Evolutionary conservation across 1,139 yeast genomes (phyloP).

Genomic region (Dujonia santamariae): DNA sequence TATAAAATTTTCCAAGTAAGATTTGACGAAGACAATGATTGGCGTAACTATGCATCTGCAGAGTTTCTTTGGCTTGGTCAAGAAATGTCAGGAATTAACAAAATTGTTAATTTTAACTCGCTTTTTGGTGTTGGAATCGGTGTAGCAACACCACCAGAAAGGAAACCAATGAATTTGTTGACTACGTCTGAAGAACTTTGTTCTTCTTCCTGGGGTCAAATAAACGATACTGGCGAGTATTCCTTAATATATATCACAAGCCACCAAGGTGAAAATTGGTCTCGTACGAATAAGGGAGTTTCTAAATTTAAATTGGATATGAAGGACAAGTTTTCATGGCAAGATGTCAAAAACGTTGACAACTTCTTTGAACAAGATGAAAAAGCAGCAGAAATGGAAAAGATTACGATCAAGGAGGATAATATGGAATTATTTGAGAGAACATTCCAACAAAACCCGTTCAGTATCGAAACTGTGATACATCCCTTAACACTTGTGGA

Average conservation of each 20-base stretch:
- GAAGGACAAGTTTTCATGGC: slow-evolving; percentile 14
- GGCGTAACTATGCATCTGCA: slow-evolving; percentile 10
- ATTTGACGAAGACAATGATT: slow-evolving; percentile 13
- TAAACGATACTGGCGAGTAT: slow-evolving; percentile 22
- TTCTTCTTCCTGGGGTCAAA: slow-evolving; percentile 40
- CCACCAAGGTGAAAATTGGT: slow-evolving; percentile 34
- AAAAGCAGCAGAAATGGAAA: neutral
- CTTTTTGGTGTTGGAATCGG: slow-evolving; percentile 31
- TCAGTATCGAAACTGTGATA: slow-evolving; percentile 20
- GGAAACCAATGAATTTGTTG: slow-evolving; percentile 16
- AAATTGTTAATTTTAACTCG: slow-evolving; percentile 22
- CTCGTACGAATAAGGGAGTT: slow-evolving; percentile 3
- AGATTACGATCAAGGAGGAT: slow-evolving; percentile 7
- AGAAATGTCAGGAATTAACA: slow-evolving; percentile 25
- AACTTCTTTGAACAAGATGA: slow-evolving; percentile 9
- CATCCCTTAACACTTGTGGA: slow-evolving; percentile 19
- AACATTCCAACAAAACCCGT: slow-evolving; percentile 17
- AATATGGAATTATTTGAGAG: slow-evolving; percentile 10
- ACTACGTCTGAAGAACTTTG: slow-evolving; percentile 31
- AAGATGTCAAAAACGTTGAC: slow-evolving; percentile 9
- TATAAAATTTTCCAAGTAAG: slow-evolving; percentile 22
- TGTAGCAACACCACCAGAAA: slow-evolving; percentile 27
- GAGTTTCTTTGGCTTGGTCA: slow-evolving; percentile 38
- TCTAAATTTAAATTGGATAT: slow-evolving; percentile 14
- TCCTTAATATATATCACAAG: slow-evolving; percentile 29